Evolutionary conservation across 202 grass and related monocot species (phyloP), one percentile per base, ranked within the genome.

Genomic region (Schoenoplectus triqueter): DNA sequence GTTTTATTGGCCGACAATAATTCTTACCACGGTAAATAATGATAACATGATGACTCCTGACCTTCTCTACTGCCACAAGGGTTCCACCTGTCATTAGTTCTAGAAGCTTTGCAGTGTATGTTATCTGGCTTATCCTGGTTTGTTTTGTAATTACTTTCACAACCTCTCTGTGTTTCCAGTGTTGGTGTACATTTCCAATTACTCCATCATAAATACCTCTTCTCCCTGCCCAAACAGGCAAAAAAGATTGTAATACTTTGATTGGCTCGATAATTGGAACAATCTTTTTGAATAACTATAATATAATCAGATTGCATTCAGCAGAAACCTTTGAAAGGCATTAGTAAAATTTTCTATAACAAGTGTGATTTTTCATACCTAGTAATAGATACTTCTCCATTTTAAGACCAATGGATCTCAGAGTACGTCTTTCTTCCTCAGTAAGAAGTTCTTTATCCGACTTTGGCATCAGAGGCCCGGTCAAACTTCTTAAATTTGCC

Each of bases 21-120:
- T 98, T 98, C 85, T 95, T 98, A 56, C 96, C 91, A 80, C 91
- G 89, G 81, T 92, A 98, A 88, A 98, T 87, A 82, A 98, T 89
- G 89, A 98, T 98, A 56, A 81, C 91, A 85, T 98, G 73, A 54
- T 81, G 88, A 47, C 90, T 92, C 82, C 84, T 69, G 31, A 92
- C 88, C 82, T 92, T 94, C 69, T 91, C 90, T 73, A 95, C 82
- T 66, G 90, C 80, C 81, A 95, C 73, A 52, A 95, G 67, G 63
- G 83, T 80, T 11, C 96, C 96, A 51, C 90, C 96, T 18, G 90
- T 91, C 84, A 89, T 92, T 82, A 92, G 68, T 86, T 94, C 93
- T 62, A 98, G 89, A 67, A 94, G 82, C 31, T 86, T 89, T 0
- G 96, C 89, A 51, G 91, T 91, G 87, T 87, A 88, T 20, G 72